Conservation (phyloP, 306 rosid genomes). For the Oxytropis ochrocephala region DNA sequence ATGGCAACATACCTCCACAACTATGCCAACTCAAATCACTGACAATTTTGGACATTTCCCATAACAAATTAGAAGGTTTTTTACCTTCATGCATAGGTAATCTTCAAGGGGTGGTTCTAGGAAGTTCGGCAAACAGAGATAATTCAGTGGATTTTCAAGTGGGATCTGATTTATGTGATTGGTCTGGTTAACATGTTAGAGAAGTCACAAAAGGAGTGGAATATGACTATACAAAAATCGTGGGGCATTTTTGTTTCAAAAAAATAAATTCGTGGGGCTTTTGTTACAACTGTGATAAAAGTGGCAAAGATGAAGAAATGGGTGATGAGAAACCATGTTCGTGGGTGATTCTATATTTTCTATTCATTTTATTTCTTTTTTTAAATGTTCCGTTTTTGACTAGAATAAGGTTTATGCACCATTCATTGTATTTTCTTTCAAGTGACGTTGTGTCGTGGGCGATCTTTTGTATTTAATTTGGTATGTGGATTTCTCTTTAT, state of each 20-base stretch:
- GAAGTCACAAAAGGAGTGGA: conserved; percentile 10
- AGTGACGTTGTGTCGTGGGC: too few species aligned
- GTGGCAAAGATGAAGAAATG: background rate
- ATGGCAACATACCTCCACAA: conserved; percentile 9
- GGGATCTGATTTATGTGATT: too few species aligned
- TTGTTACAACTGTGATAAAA: background rate
- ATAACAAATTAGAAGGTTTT: conserved; percentile 5
- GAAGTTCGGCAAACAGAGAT: too few species aligned
- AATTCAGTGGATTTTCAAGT: too few species aligned
- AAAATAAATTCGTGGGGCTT: background rate
- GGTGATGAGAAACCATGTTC: background rate
- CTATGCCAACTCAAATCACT: conserved; percentile 1
- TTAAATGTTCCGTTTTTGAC: background rate
- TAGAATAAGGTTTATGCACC: background rate
- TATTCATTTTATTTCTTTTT: background rate
- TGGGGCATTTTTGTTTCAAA: background rate
- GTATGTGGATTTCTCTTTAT: too few species aligned
- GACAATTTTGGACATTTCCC: conserved; percentile 6
- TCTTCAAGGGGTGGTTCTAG: background rate
- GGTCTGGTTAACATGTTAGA: background rate
- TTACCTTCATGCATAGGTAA: conserved; percentile 12
- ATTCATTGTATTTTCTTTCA: background rate
- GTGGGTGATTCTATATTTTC: background rate
- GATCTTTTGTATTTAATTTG: too few species aligned
- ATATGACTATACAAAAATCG: background rate